phyloP scores from a whole-genome alignment of 2,329 filamentous ascomycete genomes.

The Calonectria pseudoreteaudii region DNA sequence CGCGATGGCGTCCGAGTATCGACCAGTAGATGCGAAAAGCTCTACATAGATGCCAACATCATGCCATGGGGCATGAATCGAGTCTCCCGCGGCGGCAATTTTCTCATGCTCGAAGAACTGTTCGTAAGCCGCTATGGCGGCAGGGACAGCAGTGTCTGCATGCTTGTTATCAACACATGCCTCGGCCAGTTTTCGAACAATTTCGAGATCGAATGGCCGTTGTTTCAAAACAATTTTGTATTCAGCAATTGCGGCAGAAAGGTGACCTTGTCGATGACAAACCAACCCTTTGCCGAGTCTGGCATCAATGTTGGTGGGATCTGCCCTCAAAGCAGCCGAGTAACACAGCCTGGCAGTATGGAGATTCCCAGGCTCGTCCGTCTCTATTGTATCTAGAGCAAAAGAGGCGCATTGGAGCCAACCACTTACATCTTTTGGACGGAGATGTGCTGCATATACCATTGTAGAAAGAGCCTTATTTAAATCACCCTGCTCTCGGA shows the following conservation, averaged over 20 bases:
- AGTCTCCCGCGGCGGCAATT: conserved; percentile 45
- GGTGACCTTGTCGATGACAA: conserved; percentile 66
- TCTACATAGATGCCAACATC: conserved; percentile 89
- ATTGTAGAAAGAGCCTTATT: conserved; percentile 69
- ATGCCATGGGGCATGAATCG: conserved; percentile 73
- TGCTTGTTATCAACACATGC: conserved; percentile 65
- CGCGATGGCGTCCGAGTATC: conserved; percentile 73
- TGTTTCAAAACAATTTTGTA: conserved; percentile 67
- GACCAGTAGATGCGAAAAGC: conserved; percentile 74
- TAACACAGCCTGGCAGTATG: conserved; percentile 70
- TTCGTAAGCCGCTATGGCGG: conserved; percentile 62
- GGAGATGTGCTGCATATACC: conserved; percentile 72
- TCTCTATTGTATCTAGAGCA: conserved; percentile 62
- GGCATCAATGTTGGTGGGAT: conserved; percentile 67
- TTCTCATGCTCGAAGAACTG: conserved; percentile 58
- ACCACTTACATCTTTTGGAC: conserved; percentile 68
- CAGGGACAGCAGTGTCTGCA: conserved; percentile 50
- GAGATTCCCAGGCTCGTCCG: conserved; percentile 61
- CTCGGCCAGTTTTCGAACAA: conserved; percentile 68
- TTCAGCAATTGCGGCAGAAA: conserved; percentile 65
- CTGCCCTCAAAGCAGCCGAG: conserved; percentile 68
- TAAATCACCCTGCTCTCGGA: conserved; percentile 68
- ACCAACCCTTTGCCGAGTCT: conserved; percentile 71
- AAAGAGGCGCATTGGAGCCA: conserved; percentile 72
- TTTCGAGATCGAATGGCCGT: conserved; percentile 64